Conservation (phyloP, 2,329 filamentous ascomycete genomes). For the Fusarium sambucinum region DNA sequence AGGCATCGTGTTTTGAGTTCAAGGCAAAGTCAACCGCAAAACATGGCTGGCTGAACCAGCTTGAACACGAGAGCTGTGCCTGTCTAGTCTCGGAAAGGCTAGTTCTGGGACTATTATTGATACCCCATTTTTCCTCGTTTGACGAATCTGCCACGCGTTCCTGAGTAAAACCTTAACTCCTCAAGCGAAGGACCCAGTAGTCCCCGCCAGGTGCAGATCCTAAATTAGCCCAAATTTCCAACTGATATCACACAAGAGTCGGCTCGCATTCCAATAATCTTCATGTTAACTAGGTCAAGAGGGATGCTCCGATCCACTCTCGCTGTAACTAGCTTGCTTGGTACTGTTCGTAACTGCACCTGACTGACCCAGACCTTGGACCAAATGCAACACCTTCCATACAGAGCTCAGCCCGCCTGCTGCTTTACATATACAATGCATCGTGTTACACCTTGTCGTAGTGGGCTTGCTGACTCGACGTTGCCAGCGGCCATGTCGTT, state of each 20-base stretch:
- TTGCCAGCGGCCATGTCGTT: slow-evolving; percentile 24
- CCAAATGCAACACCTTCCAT: slow-evolving; percentile 23
- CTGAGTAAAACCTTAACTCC: slow-evolving; percentile 24
- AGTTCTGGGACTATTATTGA: slow-evolving; percentile 29
- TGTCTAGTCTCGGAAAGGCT: slow-evolving; percentile 14
- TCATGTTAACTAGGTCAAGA: slow-evolving; percentile 43
- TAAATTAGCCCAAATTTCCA: slow-evolving; percentile 14
- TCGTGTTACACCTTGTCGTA: slow-evolving; percentile 3
- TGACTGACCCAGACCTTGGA: slow-evolving; percentile 28
- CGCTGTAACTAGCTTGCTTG: slow-evolving; percentile 37
- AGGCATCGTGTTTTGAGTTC: background rate
- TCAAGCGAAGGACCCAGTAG: slow-evolving; percentile 5
- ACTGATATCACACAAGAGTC: slow-evolving; percentile 8
- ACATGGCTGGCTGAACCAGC: background rate
- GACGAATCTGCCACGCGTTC: slow-evolving; percentile 33
- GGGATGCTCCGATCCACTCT: slow-evolving; percentile 28
- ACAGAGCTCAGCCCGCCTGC: slow-evolving; percentile 20
- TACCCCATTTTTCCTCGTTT: slow-evolving; percentile 24
- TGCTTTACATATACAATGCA: slow-evolving; percentile 23
- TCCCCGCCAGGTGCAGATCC: slow-evolving; percentile 16
- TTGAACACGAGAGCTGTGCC: background rate
- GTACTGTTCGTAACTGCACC: slow-evolving; percentile 37
- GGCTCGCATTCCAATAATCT: slow-evolving; percentile 45
- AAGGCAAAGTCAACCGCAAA: background rate
- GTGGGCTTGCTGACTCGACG: slow-evolving; percentile 24